Evolutionary conservation across 2,329 filamentous ascomycete genomes (phyloP).

Genomic region (Elsinoe ampelina): DNA sequence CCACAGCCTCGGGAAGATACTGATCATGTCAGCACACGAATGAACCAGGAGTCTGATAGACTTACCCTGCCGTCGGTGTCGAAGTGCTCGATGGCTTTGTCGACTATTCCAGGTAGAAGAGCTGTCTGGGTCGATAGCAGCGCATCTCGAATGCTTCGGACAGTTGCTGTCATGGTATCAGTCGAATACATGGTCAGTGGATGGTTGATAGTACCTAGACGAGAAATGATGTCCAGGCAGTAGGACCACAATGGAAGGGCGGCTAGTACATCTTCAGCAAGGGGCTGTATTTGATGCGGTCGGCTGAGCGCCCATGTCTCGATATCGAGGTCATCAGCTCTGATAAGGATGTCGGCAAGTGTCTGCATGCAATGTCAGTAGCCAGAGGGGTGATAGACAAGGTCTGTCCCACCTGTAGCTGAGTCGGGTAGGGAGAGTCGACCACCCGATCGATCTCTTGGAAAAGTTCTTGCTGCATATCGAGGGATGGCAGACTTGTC

Average conservation of each 20-base stretch:
- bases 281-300: constrained; percentile 39
- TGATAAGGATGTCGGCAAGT: constrained; percentile 28
- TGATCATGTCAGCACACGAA: background rate
- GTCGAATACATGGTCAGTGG: background rate
- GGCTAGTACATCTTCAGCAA: constrained; percentile 40
- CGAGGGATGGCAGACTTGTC: background rate
- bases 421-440: constrained; percentile 27
- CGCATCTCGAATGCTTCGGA: constrained; percentile 23
- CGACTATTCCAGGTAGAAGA: constrained; percentile 23
- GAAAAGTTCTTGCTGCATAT: background rate
- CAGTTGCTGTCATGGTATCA: constrained; percentile 14
- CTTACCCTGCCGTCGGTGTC: constrained; percentile 1
- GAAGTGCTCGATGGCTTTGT: constrained; percentile 20
- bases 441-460: constrained; percentile 20
- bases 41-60: background rate
- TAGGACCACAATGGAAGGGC: constrained; percentile 44
- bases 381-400: constrained; percentile 15
- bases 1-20: constrained; percentile 21
- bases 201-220: constrained; percentile 33
- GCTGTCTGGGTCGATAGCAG: constrained; percentile 24
- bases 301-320: constrained; percentile 39
- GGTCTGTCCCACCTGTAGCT: constrained; percentile 21
- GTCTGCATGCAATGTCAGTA: constrained; percentile 24
- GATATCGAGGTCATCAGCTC: constrained; percentile 30
- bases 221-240: constrained; percentile 41